Percentiles rank a stretch among this genome's conserved stretches.
phyloP scores from a whole-genome alignment of 192 early-diverging fungal species.

The Endogone sp. region DNA sequence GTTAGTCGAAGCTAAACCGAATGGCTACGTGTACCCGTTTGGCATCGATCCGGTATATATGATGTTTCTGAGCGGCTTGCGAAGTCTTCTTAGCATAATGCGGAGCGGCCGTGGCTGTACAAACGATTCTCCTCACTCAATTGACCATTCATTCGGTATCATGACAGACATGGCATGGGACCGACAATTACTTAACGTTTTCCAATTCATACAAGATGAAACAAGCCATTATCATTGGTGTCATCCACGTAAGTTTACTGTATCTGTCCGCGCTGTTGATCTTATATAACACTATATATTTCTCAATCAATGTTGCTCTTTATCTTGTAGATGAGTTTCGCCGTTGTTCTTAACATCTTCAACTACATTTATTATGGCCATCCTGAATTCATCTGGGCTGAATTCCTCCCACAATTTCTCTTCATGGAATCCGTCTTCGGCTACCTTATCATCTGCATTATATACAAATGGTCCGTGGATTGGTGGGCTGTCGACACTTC shows the following conservation, averaged over 20 bases:
- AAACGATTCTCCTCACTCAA: no score
- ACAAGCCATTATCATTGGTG: constrained; percentile 93
- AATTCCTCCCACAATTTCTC: constrained; percentile 92
- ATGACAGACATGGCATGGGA: constrained; percentile 78
- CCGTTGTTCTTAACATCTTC: constrained; percentile 81
- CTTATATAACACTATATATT: neutral
- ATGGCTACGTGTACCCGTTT: constrained; percentile 65
- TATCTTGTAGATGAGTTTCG: constrained; percentile 79
- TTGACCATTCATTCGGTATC: neutral
- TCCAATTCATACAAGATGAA: constrained; percentile 99
- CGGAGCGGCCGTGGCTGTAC: neutral
- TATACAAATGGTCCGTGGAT: constrained; percentile 95
- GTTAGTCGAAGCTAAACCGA: constrained; percentile 57
- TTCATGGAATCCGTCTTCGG: constrained; percentile 96
- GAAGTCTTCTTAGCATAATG: neutral
- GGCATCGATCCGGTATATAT: constrained; percentile 78
- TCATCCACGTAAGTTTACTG: constrained; percentile 63
- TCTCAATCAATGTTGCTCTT: no score
- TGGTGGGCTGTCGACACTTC: constrained; percentile 73
- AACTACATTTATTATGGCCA: constrained; percentile 91
- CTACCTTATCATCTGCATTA: constrained; percentile 86
- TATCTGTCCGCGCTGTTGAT: neutral
- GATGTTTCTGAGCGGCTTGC: no score
- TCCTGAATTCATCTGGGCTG: constrained; percentile 72
- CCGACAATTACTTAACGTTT: constrained; percentile 93